A percentile compares a stretch with the other conserved stretches of the same genome.
These are phyloP conservation scores for Starmerella vaccinii DNA, from an alignment of 805 yeast species.

Conservation along the genomic window DNA sequence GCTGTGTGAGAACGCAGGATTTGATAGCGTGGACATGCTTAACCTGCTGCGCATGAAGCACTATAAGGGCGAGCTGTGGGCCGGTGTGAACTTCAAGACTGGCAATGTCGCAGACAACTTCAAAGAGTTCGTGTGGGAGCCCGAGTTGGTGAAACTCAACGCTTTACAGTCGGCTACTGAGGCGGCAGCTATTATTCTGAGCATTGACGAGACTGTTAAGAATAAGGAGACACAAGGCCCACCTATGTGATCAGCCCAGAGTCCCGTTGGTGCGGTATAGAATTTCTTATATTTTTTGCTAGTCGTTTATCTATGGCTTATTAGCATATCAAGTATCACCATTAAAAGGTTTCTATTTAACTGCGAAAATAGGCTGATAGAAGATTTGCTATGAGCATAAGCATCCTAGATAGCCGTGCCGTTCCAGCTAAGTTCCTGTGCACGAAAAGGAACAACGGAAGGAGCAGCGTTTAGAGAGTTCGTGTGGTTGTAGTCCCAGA, in stretches of 20 bases:
- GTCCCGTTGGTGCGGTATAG: too few species aligned
- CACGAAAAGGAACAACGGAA: conserved; percentile 14
- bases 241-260: conserved; percentile 16
- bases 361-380: neutral
- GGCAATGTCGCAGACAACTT: conserved; percentile 76
- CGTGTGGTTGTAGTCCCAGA: conserved; percentile 23
- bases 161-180: conserved; percentile 95
- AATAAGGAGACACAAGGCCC: conserved; percentile 35
- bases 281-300: too few species aligned
- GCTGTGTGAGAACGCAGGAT: conserved; percentile 97
- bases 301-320: too few species aligned
- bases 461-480: conserved; percentile 11
- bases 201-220: conserved; percentile 83
- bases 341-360: too few species aligned
- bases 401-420: neutral
- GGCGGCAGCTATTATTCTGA: conserved; percentile 83
- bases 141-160: conserved; percentile 83
- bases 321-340: too few species aligned
- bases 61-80: conserved; percentile 85
- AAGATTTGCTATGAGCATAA: neutral
- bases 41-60: conserved; percentile 88
- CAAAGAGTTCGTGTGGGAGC: conserved; percentile 92
- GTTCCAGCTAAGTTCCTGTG: conserved; percentile 12
- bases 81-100: conserved; percentile 81
- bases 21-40: conserved; percentile 90